phyloP scores from a whole-genome alignment of 495 filamentous ascomycete genomes.

The Saxispiralis lemnorum region DNA sequence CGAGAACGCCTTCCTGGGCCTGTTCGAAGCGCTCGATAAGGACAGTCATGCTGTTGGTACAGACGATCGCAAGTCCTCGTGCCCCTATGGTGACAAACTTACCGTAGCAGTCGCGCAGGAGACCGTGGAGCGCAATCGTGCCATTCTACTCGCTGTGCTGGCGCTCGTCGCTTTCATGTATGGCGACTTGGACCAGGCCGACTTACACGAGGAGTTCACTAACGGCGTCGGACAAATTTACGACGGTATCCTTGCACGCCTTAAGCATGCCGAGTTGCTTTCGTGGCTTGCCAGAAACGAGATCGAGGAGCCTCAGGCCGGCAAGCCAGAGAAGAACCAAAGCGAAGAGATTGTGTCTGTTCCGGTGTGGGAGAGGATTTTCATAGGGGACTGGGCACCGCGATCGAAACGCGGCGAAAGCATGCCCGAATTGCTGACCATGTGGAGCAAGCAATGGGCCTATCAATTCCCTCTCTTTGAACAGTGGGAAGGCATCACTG shows the following conservation, averaged over 20 bases:
- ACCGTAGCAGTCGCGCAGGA: slow-evolving; percentile 64
- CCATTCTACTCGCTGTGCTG: slow-evolving; percentile 61
- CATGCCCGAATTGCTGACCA: slow-evolving; percentile 18
- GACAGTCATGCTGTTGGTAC: slow-evolving; percentile 24
- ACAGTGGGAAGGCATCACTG: slow-evolving; percentile 28
- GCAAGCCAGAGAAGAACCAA: neutral
- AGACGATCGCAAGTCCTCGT: slow-evolving; percentile 29
- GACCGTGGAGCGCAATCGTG: slow-evolving; percentile 46
- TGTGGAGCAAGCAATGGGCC: slow-evolving; percentile 22
- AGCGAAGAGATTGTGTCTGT: neutral
- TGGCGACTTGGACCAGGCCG: slow-evolving; percentile 51
- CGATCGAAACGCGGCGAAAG: neutral
- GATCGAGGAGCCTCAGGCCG: slow-evolving; percentile 1
- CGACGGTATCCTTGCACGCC: slow-evolving; percentile 41
- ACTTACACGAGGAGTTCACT: slow-evolving; percentile 44
- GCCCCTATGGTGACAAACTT: slow-evolving; percentile 44
- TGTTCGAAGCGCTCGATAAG: slow-evolving; percentile 25
- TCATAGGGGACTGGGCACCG: slow-evolving; percentile 19
- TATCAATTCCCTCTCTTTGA: slow-evolving; percentile 6
- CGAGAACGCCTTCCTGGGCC: slow-evolving; percentile 33
- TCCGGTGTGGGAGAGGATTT: slow-evolving; percentile 15
- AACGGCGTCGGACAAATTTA: slow-evolving; percentile 41
- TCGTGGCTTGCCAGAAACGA: slow-evolving; percentile 56
- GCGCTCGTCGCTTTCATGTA: slow-evolving; percentile 70
- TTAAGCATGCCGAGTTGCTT: slow-evolving; percentile 61